Base-by-base conservation (phyloP, 2,329 filamentous ascomycete species). In the Trichoderma sp. region DNA sequence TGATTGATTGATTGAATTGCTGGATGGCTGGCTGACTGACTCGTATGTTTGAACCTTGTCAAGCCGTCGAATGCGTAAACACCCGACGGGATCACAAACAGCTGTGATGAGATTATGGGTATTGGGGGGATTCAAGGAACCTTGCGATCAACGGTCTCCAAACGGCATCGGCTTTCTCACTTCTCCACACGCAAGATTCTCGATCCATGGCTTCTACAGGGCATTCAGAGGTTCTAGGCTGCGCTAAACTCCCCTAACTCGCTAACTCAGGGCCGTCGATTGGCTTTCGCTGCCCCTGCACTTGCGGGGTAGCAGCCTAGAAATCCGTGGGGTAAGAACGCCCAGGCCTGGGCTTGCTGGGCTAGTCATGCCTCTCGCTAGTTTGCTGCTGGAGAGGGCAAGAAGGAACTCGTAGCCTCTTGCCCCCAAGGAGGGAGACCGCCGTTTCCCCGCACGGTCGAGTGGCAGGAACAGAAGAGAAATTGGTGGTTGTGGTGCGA, bases 231-330 rank as follows among this genome's bases (percentile, higher is more conserved):
- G 57, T 43, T 69, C 36, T 68, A 68, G 65, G 65, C 65, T 18
- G 64, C 47, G 32, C 64, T 57, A 47, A 58, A 12, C 24, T 21
- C 18, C 57, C 18, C 57, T 34, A 21, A 24, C 3, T 34, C 57
- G 15, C 57, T 34, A 34, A 60, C 57, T 68, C 53, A 43, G 34
- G 64, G 53, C 51, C 14, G 8, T n/a, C 53, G 34, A 69, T 69
- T 69, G 39, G 56, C 28, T 69, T 71, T 65, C 28, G 21, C n/a
- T 4, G 7, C 69, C 69, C 61, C 69, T 66, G 61, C n/a, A 47
- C 30, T 60, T 71, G 69, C 61, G 69, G 69, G 69, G 69, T 71
- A 70, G 24, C 18, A 34, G 67, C 56, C 57, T 18, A 70, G 53
- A 26, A n/a, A 36, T 51, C 47, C 47, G 47, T 36, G 64, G 64